These are phyloP conservation scores for Pestalotiopsis sp. DNA, from an alignment of 2,329 filamentous ascomycete species.

Conservation along the genomic window DNA sequence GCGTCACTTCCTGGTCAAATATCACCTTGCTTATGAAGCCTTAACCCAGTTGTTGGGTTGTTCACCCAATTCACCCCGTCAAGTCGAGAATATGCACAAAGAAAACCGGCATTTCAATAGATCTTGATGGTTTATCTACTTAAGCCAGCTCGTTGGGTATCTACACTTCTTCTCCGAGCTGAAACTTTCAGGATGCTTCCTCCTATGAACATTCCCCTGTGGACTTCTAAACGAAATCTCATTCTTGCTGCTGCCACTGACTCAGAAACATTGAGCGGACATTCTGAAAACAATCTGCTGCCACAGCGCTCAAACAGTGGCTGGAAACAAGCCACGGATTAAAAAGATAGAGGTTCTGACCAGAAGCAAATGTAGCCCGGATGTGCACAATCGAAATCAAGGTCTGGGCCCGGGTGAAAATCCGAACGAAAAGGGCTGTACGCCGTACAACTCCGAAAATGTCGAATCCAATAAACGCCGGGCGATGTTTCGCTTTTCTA, in stretches of 20 bases:
- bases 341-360: background rate
- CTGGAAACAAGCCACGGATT: background rate
- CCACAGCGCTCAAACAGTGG: background rate
- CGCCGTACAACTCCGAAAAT: constrained; percentile 3
- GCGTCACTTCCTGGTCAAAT: no score
- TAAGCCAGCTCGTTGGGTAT: constrained; percentile 5
- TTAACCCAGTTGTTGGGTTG: no score
- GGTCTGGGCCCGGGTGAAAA: background rate
- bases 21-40: no score
- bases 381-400: constrained; percentile 2
- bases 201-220: background rate
- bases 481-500: background rate
- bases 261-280: background rate
- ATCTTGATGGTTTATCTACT: background rate
- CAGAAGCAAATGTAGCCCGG: background rate
- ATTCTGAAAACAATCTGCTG: background rate
- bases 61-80: no score
- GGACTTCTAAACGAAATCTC: background rate
- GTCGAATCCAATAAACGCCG: constrained; percentile 11
- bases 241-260: background rate
- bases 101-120: background rate
- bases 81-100: background rate
- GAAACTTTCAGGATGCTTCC: background rate
- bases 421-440: background rate
- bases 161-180: background rate